Base-by-base conservation (phyloP, 1,139 yeast genomes). In the Pichia inconspicua region DNA sequence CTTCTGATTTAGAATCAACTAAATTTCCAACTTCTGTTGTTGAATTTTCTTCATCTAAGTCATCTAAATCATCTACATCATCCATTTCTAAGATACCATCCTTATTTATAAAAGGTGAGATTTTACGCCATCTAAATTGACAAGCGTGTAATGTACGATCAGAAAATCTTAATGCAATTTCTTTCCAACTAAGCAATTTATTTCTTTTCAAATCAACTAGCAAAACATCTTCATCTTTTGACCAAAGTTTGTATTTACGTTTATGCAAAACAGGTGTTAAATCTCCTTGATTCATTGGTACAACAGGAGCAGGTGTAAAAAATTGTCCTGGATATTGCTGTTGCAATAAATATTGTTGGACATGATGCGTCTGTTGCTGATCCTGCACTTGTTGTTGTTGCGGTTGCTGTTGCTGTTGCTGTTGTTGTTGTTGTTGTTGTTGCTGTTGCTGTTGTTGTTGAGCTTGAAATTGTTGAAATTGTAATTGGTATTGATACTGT, bases 111-210 rank as follows among this genome's bases (percentile, higher is more conserved):
- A 36, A 50, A 2, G 53, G 49, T 39, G 48, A 41, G 1, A 53
- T 51, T 34, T 53, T 53, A 14, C 55, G 48, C 56, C 56, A 53
- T 44, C 56, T 50, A 25, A 52, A 53, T 28, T 53, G 56, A 43
- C 55, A 53, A 2, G 56, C 56, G 41, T 53, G 55, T 41, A 52
- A 28, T 2, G 56, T 53, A 19, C 56, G 32, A 31, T 49, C 49
- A 2, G 50, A 40, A 31, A 53, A 53, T 31, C 42, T 40, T 3
- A 42, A 7, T 4, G 55, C 54, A 30, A 53, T 53, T 12, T 49
- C 54, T 31, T 50, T 52, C 56, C 56, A 53, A 38, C 50, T 47
- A 17, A 53, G 22, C 5, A 42, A 14, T 41, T 47, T 41, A 32
- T 47, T 46, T 6, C 44, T 40, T 28, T 51, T 52, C 15, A 46